Evolutionary conservation across 164 flowering plant genomes (phyloP).

Genomic region (Umbilicus rupestris): DNA sequence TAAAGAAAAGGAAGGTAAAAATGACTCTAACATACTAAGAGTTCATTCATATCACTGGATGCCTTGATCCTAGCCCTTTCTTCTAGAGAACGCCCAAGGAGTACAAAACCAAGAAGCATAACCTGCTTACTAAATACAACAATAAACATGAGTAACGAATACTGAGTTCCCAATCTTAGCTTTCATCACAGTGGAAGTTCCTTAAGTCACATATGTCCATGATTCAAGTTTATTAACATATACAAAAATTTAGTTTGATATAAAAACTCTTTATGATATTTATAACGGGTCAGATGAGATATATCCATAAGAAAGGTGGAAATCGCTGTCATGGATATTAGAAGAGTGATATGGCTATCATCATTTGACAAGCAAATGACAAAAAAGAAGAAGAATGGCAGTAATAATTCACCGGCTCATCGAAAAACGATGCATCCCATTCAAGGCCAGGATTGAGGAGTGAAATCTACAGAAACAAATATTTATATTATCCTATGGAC

Average conservation of each 20-base stretch:
- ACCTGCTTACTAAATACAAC: conserved; percentile 76
- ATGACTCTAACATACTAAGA: conserved; percentile 50
- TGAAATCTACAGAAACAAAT: conserved; percentile 45
- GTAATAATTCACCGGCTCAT: conserved; percentile 83
- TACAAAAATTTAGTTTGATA: neutral
- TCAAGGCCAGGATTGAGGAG: conserved; percentile 76
- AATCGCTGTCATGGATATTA: neutral
- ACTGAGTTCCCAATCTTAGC: neutral
- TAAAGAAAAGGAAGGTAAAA: neutral
- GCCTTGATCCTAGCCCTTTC: conserved; percentile 81
- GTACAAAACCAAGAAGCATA: conserved; percentile 98
- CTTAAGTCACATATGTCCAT: neutral
- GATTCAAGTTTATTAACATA: neutral
- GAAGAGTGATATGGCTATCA: neutral
- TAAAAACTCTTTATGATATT: neutral
- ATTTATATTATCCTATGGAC: neutral
- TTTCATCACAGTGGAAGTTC: neutral
- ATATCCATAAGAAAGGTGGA: too few species aligned
- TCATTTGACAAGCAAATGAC: neutral
- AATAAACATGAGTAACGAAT: conserved; percentile 12
- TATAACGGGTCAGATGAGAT: neutral
- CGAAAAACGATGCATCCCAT: conserved; percentile 92
- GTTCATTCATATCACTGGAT: conserved; percentile 97
- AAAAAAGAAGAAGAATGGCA: conserved; percentile 1
- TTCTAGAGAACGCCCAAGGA: conserved; percentile 92